These are phyloP conservation scores for Byssothecium circinans DNA, from an alignment of 2,329 filamentous ascomycete genomes.

Conservation along the genomic window DNA sequence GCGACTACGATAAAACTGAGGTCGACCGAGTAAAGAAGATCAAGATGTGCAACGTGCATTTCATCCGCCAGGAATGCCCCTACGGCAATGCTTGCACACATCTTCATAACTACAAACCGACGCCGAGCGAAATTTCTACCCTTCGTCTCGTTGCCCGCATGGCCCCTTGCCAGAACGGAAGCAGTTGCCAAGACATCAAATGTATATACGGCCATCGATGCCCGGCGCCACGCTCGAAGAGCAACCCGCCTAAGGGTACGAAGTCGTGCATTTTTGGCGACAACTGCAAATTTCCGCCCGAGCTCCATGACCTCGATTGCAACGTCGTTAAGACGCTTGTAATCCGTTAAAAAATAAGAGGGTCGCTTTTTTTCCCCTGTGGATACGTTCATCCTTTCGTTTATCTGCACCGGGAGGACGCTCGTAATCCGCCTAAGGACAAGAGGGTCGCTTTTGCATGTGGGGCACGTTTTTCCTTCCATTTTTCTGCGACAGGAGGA, in stretches of 20 bases:
- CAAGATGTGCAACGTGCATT: constrained; percentile 65
- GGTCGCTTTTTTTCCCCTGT: no score
- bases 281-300: constrained; percentile 59
- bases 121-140: constrained; percentile 55
- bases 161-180: constrained; percentile 62
- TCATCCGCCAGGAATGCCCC: constrained; percentile 60
- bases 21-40: constrained; percentile 63
- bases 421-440: no score
- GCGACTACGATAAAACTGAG: constrained; percentile 57
- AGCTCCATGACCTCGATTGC: constrained; percentile 61
- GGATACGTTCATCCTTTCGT: no score
- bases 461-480: no score
- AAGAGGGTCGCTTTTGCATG: no score
- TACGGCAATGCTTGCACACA: constrained; percentile 59
- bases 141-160: constrained; percentile 63
- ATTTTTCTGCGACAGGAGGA: no score
- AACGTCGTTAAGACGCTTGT: constrained; percentile 57
- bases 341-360: no score
- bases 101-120: constrained; percentile 56
- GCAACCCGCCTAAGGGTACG: constrained; percentile 50
- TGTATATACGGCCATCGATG: constrained; percentile 68
- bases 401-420: no score
- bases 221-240: constrained; percentile 50
- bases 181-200: constrained; percentile 59
- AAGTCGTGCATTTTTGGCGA: constrained; percentile 61